Evolutionary conservation across 768 basidiomycete species (phyloP).

Genomic region (Boletus bicolor): DNA sequence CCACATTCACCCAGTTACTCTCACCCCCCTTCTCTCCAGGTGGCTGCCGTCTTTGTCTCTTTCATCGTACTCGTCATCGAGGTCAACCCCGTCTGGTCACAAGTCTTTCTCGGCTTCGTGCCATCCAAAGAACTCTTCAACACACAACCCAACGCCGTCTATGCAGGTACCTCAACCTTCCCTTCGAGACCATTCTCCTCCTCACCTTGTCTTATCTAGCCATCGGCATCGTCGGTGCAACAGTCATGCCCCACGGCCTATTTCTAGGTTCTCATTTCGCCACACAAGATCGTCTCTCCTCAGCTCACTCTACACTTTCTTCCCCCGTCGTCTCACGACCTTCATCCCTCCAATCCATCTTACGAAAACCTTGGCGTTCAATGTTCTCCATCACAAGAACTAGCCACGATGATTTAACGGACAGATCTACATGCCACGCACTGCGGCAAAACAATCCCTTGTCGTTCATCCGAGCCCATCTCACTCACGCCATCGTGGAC

Average conservation of each 20-base stretch:
- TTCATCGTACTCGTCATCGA: constrained; percentile 43
- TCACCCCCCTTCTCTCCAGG: constrained; percentile 17
- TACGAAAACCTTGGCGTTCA: background rate
- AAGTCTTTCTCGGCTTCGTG: constrained; percentile 41
- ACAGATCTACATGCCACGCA: constrained; percentile 6
- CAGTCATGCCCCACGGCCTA: constrained; percentile 59
- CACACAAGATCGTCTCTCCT: constrained; percentile 16
- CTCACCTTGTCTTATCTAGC: constrained; percentile 23
- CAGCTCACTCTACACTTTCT: constrained; percentile 41
- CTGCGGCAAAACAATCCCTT: constrained; percentile 33
- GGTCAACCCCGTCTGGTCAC: constrained; percentile 39
- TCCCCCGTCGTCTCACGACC: background rate
- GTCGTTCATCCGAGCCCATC: constrained; percentile 38
- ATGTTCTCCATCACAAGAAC: constrained; percentile 7
- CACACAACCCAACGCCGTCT: constrained; percentile 36
- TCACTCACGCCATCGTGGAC: constrained; percentile 45
- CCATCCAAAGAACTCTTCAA: constrained; percentile 34
- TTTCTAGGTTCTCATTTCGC: constrained; percentile 41
- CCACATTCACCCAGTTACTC: background rate
- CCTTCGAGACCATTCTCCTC: constrained; percentile 1
- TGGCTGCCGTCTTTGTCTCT: constrained; percentile 21
- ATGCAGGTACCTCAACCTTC: constrained; percentile 29
- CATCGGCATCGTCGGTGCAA: constrained; percentile 46
- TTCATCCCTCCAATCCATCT: background rate
- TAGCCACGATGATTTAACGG: constrained; percentile 2